These are phyloP conservation scores for Fusarium subglutinans DNA, from an alignment of 2,329 filamentous ascomycete species.

Conservation along the genomic window DNA sequence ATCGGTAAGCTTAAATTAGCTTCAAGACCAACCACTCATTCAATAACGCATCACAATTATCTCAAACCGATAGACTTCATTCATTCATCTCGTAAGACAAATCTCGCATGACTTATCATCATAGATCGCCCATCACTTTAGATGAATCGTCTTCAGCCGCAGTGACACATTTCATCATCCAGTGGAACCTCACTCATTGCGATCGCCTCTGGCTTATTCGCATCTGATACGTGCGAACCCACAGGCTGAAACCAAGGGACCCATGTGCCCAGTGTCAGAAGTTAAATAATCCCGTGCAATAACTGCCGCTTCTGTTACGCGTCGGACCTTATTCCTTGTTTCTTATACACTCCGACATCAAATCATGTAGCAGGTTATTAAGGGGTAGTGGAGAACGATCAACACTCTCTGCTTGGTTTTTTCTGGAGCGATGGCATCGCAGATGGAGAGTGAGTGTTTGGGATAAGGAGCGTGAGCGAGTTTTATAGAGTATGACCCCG, in stretches of 20 bases:
- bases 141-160: not conserved
- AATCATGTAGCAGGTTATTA: slow-evolving; percentile 21
- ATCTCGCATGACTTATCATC: not conserved
- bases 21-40: not conserved
- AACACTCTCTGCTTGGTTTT: not conserved
- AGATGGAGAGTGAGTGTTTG: not conserved
- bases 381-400: slow-evolving; percentile 26
- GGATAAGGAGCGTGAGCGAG: not conserved
- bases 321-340: slow-evolving; percentile 12
- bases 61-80: not conserved
- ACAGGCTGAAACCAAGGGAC: slow-evolving; percentile 9
- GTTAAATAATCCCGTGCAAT: slow-evolving; percentile 2
- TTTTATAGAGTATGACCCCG: slow-evolving; percentile 16
- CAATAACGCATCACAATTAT: not conserved
- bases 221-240: not conserved
- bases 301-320: slow-evolving; percentile 11
- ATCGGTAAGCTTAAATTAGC: not conserved
- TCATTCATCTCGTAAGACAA: not conserved
- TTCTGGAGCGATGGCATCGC: slow-evolving; percentile 3
- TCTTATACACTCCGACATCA: slow-evolving; percentile 6
- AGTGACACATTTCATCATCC: not conserved
- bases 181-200: slow-evolving; percentile 4
- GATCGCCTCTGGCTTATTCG: slow-evolving; percentile 4
- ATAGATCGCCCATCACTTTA: not conserved
- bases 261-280: slow-evolving; percentile 2